Evolutionary conservation across 2,329 filamentous ascomycete species (phyloP).

Genomic region (Hypoxylon sp.): DNA sequence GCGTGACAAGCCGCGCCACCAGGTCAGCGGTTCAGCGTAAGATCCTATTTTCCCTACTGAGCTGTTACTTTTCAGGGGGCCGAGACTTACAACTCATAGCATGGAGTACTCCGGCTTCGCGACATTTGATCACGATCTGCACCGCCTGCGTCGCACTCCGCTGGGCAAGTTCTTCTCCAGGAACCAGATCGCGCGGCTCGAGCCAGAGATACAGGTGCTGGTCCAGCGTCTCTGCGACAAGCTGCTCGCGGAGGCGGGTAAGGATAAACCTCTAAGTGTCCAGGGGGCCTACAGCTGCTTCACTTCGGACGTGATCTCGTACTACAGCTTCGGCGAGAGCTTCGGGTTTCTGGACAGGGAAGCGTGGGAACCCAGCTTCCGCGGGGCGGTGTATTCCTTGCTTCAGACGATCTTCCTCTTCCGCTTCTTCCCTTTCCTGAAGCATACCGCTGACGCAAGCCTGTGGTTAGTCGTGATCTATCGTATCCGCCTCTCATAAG

Average conservation of each 20-base stretch:
- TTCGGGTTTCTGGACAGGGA: conserved; percentile 43
- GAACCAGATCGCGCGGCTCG: conserved; percentile 52
- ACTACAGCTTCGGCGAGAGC: conserved; percentile 47
- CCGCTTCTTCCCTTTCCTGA: conserved; percentile 39
- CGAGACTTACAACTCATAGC: conserved; percentile 18
- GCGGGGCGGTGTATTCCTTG: conserved; percentile 22
- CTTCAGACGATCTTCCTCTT: conserved; percentile 26
- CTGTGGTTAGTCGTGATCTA: conserved; percentile 23
- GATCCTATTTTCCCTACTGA: not conserved
- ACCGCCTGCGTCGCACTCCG: conserved; percentile 49
- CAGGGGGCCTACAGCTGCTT: conserved; percentile 44
- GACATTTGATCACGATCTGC: conserved; percentile 50
- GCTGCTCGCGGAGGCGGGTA: conserved; percentile 38
- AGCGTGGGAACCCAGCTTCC: conserved; percentile 42
- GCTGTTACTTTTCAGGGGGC: not conserved
- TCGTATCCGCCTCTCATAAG: not conserved
- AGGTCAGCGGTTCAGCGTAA: conserved; percentile 34
- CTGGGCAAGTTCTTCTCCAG: conserved; percentile 55
- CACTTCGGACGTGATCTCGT: conserved; percentile 46
- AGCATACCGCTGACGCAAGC: conserved; percentile 1
- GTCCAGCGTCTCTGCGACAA: conserved; percentile 53
- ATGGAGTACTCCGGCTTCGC: conserved; percentile 38
- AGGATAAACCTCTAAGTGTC: conserved; percentile 29
- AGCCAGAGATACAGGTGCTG: conserved; percentile 49
- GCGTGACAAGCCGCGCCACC: conserved; percentile 38